Base-by-base conservation (phyloP, 176 grass and related monocot genomes). In the Oryza nivara region DNA sequence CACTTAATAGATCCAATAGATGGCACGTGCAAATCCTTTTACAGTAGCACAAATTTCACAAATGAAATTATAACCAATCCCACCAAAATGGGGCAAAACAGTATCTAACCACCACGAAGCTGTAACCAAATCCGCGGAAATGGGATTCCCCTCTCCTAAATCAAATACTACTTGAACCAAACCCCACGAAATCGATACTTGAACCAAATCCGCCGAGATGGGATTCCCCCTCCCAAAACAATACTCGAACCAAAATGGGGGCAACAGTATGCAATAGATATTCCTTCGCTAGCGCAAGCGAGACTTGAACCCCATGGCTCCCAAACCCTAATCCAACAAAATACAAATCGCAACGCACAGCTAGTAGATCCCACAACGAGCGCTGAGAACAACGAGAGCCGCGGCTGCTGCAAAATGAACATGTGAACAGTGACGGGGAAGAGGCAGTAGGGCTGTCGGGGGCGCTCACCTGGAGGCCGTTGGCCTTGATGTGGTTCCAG, bases 401-500 rank as follows among this genome's bases (percentile, higher is more conserved):
- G 17, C 15, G 0, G 17, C 48, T 28, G 75, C 38, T 32, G n/a
- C 20, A 41, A 30, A 15, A 38, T 6, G 0, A 68, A 56, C 16
- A 13, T 32, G 67, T 25, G 11, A 60, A 1, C 38, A 6, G 72
- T 7, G 13, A 47, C 17, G 9, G 56, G 76, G 38, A 7, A 11
- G 16, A 20, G 19, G 67, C 14, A 72, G 32, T 0, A 8, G 16
- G 4, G 16, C 13, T 4, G 7, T 66, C n/a, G 34, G 41, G 41
- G 20, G 32, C 2, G 4, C 19, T 83, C 47, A 99, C 96, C 96
- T 99, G 96, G 51, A 99, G 96, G 26, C 69, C 64, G 8, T 92
- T 67, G 26, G 78, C 67, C 89, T 99, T 99, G 96, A 99, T 91
- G 78, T 99, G 84, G 4, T 65, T 84, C 96, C 96, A 99, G 86